Conservation (phyloP, 2,329 filamentous ascomycete species). For the Trichoderma hamatum region DNA sequence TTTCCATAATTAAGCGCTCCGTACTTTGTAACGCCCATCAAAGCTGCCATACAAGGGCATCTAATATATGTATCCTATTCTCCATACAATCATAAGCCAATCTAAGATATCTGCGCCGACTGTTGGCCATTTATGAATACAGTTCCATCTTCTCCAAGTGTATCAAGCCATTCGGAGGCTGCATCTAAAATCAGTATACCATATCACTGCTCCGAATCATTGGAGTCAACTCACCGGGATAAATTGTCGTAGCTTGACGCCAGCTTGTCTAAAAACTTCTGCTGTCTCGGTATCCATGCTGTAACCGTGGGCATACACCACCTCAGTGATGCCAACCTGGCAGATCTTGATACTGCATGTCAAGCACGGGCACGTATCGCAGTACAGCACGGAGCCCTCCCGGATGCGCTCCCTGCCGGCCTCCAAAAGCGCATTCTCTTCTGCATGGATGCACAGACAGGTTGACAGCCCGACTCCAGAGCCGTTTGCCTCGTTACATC, state of each 20-base stretch:
- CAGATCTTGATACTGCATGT: constrained; percentile 99
- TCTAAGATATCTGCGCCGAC: background rate
- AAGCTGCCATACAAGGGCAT: background rate
- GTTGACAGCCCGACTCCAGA: constrained; percentile 76
- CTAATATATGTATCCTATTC: background rate
- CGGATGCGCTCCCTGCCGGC: constrained; percentile 88
- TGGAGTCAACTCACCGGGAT: constrained; percentile 66
- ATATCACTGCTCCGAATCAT: background rate
- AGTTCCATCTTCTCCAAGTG: constrained; percentile 60
- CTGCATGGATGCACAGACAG: constrained; percentile 95
- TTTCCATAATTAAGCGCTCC: too few relatives aligned
- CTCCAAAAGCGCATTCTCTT: constrained; percentile 95
- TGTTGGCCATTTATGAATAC: constrained; percentile 33
- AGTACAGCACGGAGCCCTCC: constrained; percentile 82
- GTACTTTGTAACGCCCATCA: background rate
- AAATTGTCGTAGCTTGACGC: constrained; percentile 85
- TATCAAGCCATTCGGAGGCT: constrained; percentile 67
- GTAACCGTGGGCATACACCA: constrained; percentile 91
- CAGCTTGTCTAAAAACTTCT: constrained; percentile 78
- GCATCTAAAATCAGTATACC: constrained; percentile 31
- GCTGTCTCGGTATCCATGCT: constrained; percentile 90
- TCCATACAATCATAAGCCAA: background rate
- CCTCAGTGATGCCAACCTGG: constrained; percentile 92
- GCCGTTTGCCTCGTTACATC: constrained; percentile 78
- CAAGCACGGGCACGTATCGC: constrained; percentile 93